Evolutionary conservation across 106 monocot species (phyloP).

Genomic region (Allium sativum): DNA sequence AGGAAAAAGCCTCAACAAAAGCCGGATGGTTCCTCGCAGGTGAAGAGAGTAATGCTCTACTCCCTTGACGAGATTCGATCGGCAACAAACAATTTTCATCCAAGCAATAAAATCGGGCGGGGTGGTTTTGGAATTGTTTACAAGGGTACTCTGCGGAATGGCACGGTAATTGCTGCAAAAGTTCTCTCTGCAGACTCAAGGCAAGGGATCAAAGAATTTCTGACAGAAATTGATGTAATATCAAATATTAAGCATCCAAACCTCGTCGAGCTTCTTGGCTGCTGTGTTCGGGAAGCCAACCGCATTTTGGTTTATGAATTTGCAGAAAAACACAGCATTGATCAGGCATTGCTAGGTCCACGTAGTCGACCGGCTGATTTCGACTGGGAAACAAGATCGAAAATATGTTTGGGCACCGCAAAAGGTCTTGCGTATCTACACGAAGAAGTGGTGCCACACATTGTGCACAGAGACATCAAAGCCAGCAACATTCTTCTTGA

Average conservation of each 20-base stretch:
- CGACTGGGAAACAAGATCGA: constrained; percentile 33
- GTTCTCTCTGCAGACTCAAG: constrained; percentile 41
- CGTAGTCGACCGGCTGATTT: constrained; percentile 11
- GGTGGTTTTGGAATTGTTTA: constrained; percentile 44
- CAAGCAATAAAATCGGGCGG: constrained; percentile 30
- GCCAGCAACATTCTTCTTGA: constrained; percentile 66
- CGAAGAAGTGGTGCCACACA: constrained; percentile 44
- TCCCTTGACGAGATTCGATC: constrained; percentile 32
- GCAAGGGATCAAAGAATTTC: constrained; percentile 46
- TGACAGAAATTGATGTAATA: constrained; percentile 44
- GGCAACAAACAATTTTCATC: constrained; percentile 31
- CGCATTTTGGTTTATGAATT: constrained; percentile 46
- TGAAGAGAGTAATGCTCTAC: constrained; percentile 28
- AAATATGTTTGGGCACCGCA: constrained; percentile 47
- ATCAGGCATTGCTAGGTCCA: constrained; percentile 26
- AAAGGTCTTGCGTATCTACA: constrained; percentile 54
- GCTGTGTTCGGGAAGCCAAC: constrained; percentile 26
- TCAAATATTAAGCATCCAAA: constrained; percentile 47
- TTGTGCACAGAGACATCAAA: constrained; percentile 73
- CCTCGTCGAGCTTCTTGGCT: constrained; percentile 48
- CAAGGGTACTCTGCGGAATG: constrained; percentile 41
- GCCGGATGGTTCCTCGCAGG: constrained; percentile 6
- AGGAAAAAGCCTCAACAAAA: too few species aligned
- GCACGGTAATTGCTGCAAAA: constrained; percentile 36
- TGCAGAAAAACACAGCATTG: constrained; percentile 34